phyloP scores from a whole-genome alignment of 2,329 filamentous ascomycete genomes.

The Penicillium sp. region DNA sequence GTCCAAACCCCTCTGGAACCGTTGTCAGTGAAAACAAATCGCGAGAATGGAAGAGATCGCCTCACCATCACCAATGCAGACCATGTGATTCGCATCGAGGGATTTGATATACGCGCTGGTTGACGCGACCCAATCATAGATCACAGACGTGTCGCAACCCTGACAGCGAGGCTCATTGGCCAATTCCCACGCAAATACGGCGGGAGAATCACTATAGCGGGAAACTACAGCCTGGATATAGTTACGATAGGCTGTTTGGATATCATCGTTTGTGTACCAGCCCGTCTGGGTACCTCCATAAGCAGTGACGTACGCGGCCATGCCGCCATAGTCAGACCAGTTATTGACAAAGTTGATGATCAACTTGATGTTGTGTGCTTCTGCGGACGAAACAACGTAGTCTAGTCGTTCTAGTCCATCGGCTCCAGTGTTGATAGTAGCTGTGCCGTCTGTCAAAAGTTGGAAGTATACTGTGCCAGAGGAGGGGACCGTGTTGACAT shows the following conservation, averaged over 20 bases:
- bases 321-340: slow-evolving; percentile 69
- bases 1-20: slow-evolving; percentile 57
- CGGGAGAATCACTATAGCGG: slow-evolving; percentile 59
- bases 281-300: slow-evolving; percentile 55
- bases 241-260: slow-evolving; percentile 60
- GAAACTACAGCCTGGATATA: slow-evolving; percentile 63
- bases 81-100: slow-evolving; percentile 62
- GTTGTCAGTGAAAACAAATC: background rate
- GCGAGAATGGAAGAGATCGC: background rate
- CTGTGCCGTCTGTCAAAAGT: slow-evolving; percentile 34
- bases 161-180: slow-evolving; percentile 67
- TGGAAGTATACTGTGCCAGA: slow-evolving; percentile 50
- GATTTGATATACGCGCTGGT: slow-evolving; percentile 65
- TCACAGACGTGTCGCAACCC: slow-evolving; percentile 58
- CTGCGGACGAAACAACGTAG: slow-evolving; percentile 62
- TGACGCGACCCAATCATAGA: slow-evolving; percentile 60
- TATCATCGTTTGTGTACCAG: slow-evolving; percentile 59
- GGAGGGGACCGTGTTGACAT: slow-evolving; percentile 43
- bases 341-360: slow-evolving; percentile 64
- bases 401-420: slow-evolving; percentile 67
- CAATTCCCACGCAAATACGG: slow-evolving; percentile 69
- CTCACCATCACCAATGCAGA: slow-evolving; percentile 58
- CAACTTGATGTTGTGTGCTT: slow-evolving; percentile 61
- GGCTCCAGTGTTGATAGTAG: slow-evolving; percentile 62
- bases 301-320: slow-evolving; percentile 58